Base-by-base conservation (phyloP, 495 filamentous ascomycete genomes). In the Annulohypoxylon moriforme region DNA sequence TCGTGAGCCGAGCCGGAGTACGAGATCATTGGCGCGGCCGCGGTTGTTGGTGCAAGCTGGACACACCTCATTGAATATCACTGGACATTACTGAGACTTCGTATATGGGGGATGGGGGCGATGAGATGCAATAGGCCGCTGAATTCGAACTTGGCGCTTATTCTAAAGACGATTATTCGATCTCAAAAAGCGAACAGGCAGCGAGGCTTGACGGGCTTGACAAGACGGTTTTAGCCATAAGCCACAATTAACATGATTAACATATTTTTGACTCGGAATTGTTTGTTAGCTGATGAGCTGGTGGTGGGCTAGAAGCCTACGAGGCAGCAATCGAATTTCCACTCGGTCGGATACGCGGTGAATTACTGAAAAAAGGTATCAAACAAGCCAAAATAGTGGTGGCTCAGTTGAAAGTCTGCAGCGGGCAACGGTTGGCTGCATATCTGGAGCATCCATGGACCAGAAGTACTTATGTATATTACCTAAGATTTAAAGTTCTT, bases 341-440 rank as follows among this genome's bases (percentile, higher is more conserved):
- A 55, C 33, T 58, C 55, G 55, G 55, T 42, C 55, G 55, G 33
- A 58, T 58, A 25, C 33, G 68, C 38, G 62, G 56, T 60, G 25
- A 62, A 27, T 66, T 72, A 72, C 69, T 64, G 64, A 67, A 64
- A 64, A 61, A 55, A 31, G 20, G 29, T 22, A n/a, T 9, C 14
- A 53, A 53, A 53, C 13, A 27, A 53, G 22, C n/a, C 13, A 53
- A n/a, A 31, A n/a, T 33, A 34, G 58, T 46, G 58, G 66, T 68
- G 66, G 66, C 66, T 68, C 66, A 68, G 66, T 60, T 24, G 50
- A 25, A 44, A 40, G 38, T 71, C 62, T 67, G 58, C 69, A 71
- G 63, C 63, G 56, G 47, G 58, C 69, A 71, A 57, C 63, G 56
- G 56, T 46, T 46, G 34, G 24, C 27, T 52, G 68, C 61, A 60